Evolutionary conservation across 2,329 filamentous ascomycete species (phyloP).

Genomic region (Ciborinia camelliae): DNA sequence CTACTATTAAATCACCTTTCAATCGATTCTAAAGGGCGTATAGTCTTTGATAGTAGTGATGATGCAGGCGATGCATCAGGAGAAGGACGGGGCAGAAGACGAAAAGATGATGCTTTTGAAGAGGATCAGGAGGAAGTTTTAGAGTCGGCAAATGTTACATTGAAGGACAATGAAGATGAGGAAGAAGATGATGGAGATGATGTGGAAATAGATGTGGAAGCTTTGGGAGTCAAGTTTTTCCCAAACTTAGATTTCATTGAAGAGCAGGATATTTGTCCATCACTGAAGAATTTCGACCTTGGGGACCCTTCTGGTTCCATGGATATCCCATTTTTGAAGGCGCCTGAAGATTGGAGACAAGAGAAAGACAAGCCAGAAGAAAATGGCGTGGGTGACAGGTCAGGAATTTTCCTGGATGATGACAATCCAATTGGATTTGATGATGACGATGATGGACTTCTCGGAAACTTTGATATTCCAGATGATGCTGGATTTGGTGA

Average conservation of each 20-base stretch:
- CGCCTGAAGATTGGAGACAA: conserved; percentile 78
- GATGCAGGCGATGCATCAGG: conserved; percentile 60
- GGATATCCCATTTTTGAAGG: conserved; percentile 89
- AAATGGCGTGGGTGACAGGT: conserved; percentile 59
- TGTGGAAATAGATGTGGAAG: conserved; percentile 73
- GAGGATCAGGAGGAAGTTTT: conserved; percentile 43
- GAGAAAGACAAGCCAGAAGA: conserved; percentile 59
- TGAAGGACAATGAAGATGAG: conserved; percentile 44
- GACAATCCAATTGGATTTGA: conserved; percentile 81
- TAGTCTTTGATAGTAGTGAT: conserved; percentile 98
- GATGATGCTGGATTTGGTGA: conserved; percentile 84
- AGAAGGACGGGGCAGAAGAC: conserved; percentile 32
- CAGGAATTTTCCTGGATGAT: conserved; percentile 81
- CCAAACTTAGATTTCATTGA: conserved; percentile 74
- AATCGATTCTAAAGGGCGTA: conserved; percentile 86
- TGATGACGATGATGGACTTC: conserved; percentile 66
- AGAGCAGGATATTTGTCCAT: conserved; percentile 88
- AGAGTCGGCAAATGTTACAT: conserved; percentile 37
- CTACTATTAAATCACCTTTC: conserved; percentile 93
- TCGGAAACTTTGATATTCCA: conserved; percentile 66
- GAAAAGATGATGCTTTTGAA: conserved; percentile 63
- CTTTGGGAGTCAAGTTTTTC: conserved; percentile 79
- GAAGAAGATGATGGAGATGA: conserved; percentile 52
- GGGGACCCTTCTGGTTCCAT: conserved; percentile 80
- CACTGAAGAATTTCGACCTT: conserved; percentile 88